Conservation (phyloP, 2,329 filamentous ascomycete genomes). For the Epichloe hybrida region DNA sequence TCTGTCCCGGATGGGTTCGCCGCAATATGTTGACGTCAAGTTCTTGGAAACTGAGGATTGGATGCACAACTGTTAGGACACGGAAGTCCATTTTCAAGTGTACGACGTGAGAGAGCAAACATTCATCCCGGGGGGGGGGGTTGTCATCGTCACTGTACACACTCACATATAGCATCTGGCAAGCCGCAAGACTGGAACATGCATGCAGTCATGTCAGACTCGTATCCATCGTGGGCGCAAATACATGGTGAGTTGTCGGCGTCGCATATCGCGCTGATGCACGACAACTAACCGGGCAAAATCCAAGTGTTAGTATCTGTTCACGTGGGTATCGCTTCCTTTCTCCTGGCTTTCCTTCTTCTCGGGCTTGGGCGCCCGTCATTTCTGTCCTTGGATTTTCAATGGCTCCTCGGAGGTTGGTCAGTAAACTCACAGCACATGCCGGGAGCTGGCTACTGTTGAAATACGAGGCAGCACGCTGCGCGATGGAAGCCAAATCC, state of each 20-base stretch:
- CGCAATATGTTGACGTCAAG: constrained; percentile 10
- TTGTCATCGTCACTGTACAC: not conserved
- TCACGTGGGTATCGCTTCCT: too few relatives aligned
- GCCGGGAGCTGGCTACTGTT: not conserved
- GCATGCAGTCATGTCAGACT: constrained; percentile 12
- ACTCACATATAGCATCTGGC: constrained; percentile 2
- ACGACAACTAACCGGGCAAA: constrained; percentile 7
- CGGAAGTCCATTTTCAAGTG: too few relatives aligned
- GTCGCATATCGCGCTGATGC: constrained; percentile 7
- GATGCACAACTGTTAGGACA: too few relatives aligned
- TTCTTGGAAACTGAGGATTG: constrained; percentile 6
- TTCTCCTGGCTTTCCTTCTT: too few relatives aligned
- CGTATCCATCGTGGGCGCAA: constrained; percentile 1
- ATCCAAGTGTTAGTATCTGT: not conserved
- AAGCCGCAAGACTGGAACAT: constrained; percentile 9
- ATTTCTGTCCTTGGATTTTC: too few relatives aligned
- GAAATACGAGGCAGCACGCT: not conserved
- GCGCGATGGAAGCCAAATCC: not conserved
- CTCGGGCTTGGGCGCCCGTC: too few relatives aligned
- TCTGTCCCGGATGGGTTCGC: constrained; percentile 11
- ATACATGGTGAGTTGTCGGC: constrained; percentile 9
- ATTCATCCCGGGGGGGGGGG: too few relatives aligned
- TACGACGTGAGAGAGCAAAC: too few relatives aligned
- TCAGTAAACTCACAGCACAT: not conserved
- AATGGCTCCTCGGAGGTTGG: not conserved